A percentile compares a stretch with the other conserved stretches of the same genome.
Evolutionary conservation across 83 land plant species (phyloP).

Genomic region (Larix sibirica): DNA sequence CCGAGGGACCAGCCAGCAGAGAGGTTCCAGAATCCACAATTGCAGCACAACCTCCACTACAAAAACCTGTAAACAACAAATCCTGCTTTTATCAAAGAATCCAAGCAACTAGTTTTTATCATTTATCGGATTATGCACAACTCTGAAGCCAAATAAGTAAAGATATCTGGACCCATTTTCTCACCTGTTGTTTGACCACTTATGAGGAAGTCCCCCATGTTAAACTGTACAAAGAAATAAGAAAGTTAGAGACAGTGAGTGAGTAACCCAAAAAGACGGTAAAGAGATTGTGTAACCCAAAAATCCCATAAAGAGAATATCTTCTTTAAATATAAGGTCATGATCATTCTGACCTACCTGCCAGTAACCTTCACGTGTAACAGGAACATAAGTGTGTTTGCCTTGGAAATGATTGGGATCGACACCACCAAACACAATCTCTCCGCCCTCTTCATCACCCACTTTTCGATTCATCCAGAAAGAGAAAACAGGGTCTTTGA

Average conservation of each 20-base stretch:
- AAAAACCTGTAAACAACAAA: conserved; percentile 36
- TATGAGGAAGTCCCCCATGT: conserved; percentile 61
- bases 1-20: conserved; percentile 62
- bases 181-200: conserved; percentile 48
- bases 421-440: conserved; percentile 89
- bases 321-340: no score
- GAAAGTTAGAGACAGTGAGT: no score
- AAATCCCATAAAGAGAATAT: no score
- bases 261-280: no score
- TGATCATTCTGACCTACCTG: conserved; percentile 43
- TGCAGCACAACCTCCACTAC: conserved; percentile 59
- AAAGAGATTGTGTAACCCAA: no score
- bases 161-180: no score
- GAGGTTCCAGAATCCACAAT: conserved; percentile 77
- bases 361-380: conserved; percentile 87
- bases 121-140: no score
- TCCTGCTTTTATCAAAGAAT: no score
- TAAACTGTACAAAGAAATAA: conserved; percentile 28
- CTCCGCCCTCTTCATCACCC: conserved; percentile 69
- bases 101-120: no score
- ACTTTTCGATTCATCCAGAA: conserved; percentile 82
- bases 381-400: conserved; percentile 72
- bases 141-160: no score
- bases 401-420: conserved; percentile 82
- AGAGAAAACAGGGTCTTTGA: conserved; percentile 74